Percentiles rank a stretch among this genome's conserved stretches.
These are phyloP conservation scores for Pseudozyma thailandica DNA, from an alignment of 1,284 basidiomycete genomes.

Conservation along the genomic window DNA sequence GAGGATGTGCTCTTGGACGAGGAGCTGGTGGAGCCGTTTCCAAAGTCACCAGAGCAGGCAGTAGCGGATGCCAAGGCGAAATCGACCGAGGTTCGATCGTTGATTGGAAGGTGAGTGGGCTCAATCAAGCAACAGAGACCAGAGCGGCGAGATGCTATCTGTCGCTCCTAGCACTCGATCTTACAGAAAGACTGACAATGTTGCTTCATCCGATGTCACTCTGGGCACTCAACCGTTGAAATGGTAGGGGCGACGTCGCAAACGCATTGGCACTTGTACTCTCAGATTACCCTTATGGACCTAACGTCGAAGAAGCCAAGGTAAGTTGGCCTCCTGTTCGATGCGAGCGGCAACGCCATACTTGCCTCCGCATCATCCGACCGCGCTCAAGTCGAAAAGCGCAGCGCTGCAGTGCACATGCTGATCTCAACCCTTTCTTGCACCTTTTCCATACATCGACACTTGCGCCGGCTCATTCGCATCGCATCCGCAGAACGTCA, in stretches of 20 bases:
- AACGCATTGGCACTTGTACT: conserved; percentile 57
- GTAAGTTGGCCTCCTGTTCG: conserved; percentile 21
- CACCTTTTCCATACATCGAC: not conserved
- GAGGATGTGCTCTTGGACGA: conserved; percentile 84
- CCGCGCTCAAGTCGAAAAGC: too few relatives aligned
- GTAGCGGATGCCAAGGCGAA: conserved; percentile 81
- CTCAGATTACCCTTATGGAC: conserved; percentile 59
- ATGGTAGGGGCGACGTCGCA: conserved; percentile 52
- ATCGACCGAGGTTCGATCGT: conserved; percentile 77
- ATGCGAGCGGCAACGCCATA: not conserved
- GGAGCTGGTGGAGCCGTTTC: conserved; percentile 86
- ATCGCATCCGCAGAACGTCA: conserved; percentile 69
- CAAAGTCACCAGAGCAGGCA: conserved; percentile 79
- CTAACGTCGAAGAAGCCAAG: conserved; percentile 57
- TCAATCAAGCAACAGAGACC: not conserved
- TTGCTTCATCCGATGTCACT: too few relatives aligned
- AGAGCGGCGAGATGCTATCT: too few relatives aligned
- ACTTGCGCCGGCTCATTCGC: too few relatives aligned
- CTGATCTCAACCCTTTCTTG: not conserved
- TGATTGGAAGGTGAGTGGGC: conserved; percentile 66
- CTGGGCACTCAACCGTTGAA: not conserved
- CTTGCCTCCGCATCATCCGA: not conserved
- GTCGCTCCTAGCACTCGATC: too few relatives aligned
- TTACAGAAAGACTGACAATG: too few relatives aligned
- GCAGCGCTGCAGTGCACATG: too few relatives aligned